Conservation (phyloP, 108 stramenopile genomes). For the Cylindrotheca fusiformis region DNA sequence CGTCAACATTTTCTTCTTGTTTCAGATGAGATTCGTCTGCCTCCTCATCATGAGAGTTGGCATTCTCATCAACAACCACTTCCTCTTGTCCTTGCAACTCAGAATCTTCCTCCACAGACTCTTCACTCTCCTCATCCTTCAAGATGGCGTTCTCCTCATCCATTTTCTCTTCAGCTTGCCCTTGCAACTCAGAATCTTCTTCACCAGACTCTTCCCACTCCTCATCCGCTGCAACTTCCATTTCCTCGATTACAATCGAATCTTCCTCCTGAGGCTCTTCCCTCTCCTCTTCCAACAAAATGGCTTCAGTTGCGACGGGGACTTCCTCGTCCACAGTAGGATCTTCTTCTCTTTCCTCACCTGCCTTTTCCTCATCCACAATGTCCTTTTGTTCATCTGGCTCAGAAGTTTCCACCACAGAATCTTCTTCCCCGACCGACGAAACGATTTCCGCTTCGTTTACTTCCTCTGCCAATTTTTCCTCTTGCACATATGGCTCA, state of each 20-base stretch:
- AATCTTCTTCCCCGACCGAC: too few species aligned
- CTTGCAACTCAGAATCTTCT: slow-evolving; percentile 24
- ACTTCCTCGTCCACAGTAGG: slow-evolving; percentile 29
- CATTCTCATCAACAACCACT: too few species aligned
- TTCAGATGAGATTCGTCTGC: too few species aligned
- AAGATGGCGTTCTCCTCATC: neutral
- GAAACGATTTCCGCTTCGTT: too few species aligned
- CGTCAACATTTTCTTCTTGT: too few species aligned
- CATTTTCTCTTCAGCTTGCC: too few species aligned
- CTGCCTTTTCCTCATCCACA: too few species aligned
- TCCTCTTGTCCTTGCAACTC: too few species aligned
- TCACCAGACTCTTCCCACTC: slow-evolving; percentile 21
- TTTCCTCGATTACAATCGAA: slow-evolving; percentile 16
- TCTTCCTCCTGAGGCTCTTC: slow-evolving; percentile 17
- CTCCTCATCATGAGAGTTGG: too few species aligned
- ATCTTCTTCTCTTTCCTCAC: slow-evolving; percentile 25
- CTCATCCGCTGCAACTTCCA: slow-evolving; percentile 26
- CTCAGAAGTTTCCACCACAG: neutral
- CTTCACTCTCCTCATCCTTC: neutral
- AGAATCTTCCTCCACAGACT: neutral
- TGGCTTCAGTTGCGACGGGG: slow-evolving; percentile 19
- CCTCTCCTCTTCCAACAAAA: slow-evolving; percentile 29
- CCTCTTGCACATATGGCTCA: too few species aligned
- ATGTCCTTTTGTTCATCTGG: neutral
- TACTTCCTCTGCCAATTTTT: too few species aligned